Evolutionary conservation across 306 rosid species (phyloP).

Genomic region (Castanea sativa): DNA sequence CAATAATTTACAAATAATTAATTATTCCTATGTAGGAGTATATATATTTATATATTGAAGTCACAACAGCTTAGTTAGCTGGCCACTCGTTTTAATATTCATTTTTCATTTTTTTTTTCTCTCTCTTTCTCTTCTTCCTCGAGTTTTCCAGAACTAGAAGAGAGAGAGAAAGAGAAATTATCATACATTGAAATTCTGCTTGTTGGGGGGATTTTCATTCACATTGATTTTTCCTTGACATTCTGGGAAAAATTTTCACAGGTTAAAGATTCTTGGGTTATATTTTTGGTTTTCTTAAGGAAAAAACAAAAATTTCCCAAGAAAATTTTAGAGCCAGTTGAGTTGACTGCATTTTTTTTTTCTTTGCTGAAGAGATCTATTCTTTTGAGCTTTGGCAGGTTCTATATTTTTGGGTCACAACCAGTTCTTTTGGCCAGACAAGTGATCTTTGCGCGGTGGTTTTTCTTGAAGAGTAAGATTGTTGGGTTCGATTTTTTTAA

Average conservation of each 20-base stretch:
- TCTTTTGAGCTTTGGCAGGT: conserved; percentile 26
- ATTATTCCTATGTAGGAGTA: conserved; percentile 16
- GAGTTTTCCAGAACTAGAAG: conserved; percentile 38
- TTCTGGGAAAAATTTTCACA: background rate
- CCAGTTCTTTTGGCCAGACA: conserved; percentile 16
- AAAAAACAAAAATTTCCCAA: background rate
- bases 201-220: conserved; percentile 28
- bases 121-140: conserved; percentile 32
- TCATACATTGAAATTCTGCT: conserved; percentile 23
- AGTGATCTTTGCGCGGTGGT: conserved; percentile 1
- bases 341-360: conserved; percentile 31
- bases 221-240: conserved; percentile 24
- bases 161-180: conserved; percentile 24
- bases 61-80: conserved; percentile 66
- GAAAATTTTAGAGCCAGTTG: conserved; percentile 18
- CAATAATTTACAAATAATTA: conserved; percentile 37
- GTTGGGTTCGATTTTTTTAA: conserved; percentile 13
- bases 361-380: conserved; percentile 44
- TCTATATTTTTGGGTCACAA: background rate
- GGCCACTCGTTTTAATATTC: conserved; percentile 65
- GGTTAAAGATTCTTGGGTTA: conserved; percentile 18
- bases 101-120: conserved; percentile 22
- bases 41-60: conserved; percentile 34
- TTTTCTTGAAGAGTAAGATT: conserved; percentile 27
- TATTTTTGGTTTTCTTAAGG: background rate